phyloP scores from a whole-genome alignment of 1,284 basidiomycete species.

The Phellopilus nigrolimitatus region DNA sequence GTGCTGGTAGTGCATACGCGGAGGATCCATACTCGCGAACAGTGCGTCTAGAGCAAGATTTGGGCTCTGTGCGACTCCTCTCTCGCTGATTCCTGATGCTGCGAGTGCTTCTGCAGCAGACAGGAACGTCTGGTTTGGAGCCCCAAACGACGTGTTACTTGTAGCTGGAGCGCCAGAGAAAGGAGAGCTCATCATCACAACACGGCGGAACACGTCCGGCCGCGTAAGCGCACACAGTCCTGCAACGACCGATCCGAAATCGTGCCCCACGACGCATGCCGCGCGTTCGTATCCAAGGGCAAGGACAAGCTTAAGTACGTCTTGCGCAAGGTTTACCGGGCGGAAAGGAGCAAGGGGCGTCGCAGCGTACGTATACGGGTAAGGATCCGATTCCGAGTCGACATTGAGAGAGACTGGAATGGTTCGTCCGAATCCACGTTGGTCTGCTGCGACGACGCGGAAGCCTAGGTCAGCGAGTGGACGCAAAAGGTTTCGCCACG shows the following conservation, averaged over 20 bases:
- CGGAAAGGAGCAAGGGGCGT: slow-evolving; percentile 49
- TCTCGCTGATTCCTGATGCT: slow-evolving; percentile 16
- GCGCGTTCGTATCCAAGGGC: slow-evolving; percentile 45
- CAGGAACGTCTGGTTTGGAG: background rate
- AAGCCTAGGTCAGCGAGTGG: slow-evolving; percentile 41
- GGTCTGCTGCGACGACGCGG: slow-evolving; percentile 34
- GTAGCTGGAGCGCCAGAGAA: slow-evolving; percentile 43
- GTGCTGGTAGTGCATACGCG: slow-evolving; percentile 52
- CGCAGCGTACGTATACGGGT: slow-evolving; percentile 39
- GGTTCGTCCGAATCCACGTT: slow-evolving; percentile 32
- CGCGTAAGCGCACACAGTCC: slow-evolving; percentile 47
- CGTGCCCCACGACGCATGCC: slow-evolving; percentile 52
- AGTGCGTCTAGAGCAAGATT: slow-evolving; percentile 22
- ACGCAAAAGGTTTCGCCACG: slow-evolving; percentile 53
- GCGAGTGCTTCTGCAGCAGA: slow-evolving; percentile 13
- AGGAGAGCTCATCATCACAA: slow-evolving; percentile 57
- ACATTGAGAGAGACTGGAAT: slow-evolving; percentile 22
- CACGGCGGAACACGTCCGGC: slow-evolving; percentile 50
- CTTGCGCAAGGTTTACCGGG: slow-evolving; percentile 45
- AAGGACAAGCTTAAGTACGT: slow-evolving; percentile 46
- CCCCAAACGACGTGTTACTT: slow-evolving; percentile 26
- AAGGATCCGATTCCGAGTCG: slow-evolving; percentile 6
- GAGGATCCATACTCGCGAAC: slow-evolving; percentile 41
- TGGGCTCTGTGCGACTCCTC: slow-evolving; percentile 14
- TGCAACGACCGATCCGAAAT: slow-evolving; percentile 52